Base-by-base conservation (phyloP, 345 rosid genomes). In the Salix viminalis region DNA sequence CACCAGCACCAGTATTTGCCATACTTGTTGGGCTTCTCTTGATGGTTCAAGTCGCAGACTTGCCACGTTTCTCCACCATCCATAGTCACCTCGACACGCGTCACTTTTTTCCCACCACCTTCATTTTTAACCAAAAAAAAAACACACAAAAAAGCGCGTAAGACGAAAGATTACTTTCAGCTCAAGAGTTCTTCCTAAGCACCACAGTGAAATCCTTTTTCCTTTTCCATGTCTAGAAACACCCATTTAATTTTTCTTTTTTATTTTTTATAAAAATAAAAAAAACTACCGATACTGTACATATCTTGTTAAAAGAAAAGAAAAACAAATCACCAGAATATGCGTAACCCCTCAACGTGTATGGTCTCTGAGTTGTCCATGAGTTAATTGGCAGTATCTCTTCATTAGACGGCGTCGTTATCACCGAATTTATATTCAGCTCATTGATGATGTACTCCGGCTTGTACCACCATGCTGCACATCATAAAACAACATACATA, bases 1-100 rank as follows among this genome's bases (percentile, higher is more conserved):
- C 98, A 96, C 99, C 99, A 96, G 74, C 99, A 96, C 97, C 97
- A 96, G 69, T 75, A 90, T 34, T 79, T 93, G 1, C 96, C 98
- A 41, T 85, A 93, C 60, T 85, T 92, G 86, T 75, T 92, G 1
- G 94, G 86, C 68, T 84, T 90, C 88, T 93, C 99, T 6, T 78
- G 91, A 50, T 84, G 93, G 62, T 96, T 94, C 76, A 96, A 71
- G 32, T 70, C 69, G 86, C 99, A 96, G 30, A 96, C 84, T 67
- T 84, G 90, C 99, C 99, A 96, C 34, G 94, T 90, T 36, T 93
- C 98, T 16, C 99, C 99, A 18, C 94, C 97, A 26, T 96, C 97
- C 91, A 92, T 69, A 1, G 99, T 92, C 26, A 96, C 94, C 75
- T 96, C 99, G 0, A 92, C 97, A 16, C 99, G 94, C 24, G 97